Percentiles rank a stretch among this genome's conserved stretches.
phyloP scores from a whole-genome alignment of 2,329 filamentous ascomycete genomes.

The Xylariaceae sp. region DNA sequence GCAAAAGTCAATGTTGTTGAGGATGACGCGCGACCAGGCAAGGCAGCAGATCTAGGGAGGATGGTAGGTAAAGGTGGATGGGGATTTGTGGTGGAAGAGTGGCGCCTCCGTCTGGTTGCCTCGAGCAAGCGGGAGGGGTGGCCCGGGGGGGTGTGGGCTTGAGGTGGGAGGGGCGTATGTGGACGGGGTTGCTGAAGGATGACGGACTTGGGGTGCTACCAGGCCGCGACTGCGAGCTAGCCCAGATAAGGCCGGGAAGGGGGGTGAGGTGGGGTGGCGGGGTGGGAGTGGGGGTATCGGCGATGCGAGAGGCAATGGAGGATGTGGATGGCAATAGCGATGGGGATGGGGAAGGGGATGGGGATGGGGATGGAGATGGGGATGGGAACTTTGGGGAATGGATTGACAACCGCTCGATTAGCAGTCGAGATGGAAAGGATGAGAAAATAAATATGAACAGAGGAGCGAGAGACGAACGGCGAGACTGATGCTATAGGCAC shows the following conservation, averaged over 20 bases:
- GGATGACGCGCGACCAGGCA: constrained; percentile 34
- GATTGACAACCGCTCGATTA: neutral
- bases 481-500: neutral
- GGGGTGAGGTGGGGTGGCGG: neutral
- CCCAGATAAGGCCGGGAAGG: neutral
- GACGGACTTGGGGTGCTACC: neutral
- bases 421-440: neutral
- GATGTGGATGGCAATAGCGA: neutral
- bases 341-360: too few species aligned
- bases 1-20: constrained; percentile 21
- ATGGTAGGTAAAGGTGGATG: constrained; percentile 22
- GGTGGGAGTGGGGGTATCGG: neutral
- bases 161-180: constrained; percentile 3
- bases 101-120: constrained; percentile 15
- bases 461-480: neutral
- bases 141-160: constrained; percentile 24
- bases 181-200: neutral
- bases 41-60: constrained; percentile 29
- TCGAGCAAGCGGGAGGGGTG: constrained; percentile 7
- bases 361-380: neutral
- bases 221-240: neutral
- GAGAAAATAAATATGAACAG: neutral
- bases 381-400: neutral
- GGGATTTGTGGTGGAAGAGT: constrained; percentile 1
- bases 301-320: neutral